Percentiles rank a stretch among this genome's conserved stretches.
Conservation (phyloP, 768 basidiomycete genomes). For the Mycena maculata region DNA sequence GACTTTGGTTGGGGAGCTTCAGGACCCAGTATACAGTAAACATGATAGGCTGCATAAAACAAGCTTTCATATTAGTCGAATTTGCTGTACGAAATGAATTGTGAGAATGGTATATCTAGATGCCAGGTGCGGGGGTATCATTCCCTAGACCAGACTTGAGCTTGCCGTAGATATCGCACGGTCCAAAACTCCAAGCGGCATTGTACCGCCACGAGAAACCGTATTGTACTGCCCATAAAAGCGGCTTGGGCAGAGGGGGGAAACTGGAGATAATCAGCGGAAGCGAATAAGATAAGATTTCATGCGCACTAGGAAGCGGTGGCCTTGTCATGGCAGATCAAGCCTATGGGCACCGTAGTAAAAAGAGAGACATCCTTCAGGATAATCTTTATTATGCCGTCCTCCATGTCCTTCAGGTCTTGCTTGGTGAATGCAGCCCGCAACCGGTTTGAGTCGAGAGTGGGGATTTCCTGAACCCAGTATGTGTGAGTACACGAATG, state of each 20-base stretch:
- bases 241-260: slow-evolving; percentile 41
- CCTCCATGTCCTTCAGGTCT: slow-evolving; percentile 41
- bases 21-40: too few relatives aligned
- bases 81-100: neutral
- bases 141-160: slow-evolving; percentile 30
- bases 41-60: too few relatives aligned
- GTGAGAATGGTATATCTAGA: neutral
- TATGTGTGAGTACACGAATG: neutral
- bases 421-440: slow-evolving; percentile 40
- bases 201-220: slow-evolving; percentile 41
- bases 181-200: slow-evolving; percentile 47
- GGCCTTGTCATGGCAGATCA: slow-evolving; percentile 39
- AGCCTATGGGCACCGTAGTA: slow-evolving; percentile 38
- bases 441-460: slow-evolving; percentile 39
- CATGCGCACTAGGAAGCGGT: slow-evolving; percentile 37
- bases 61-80: too few relatives aligned
- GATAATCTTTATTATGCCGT: slow-evolving; percentile 34
- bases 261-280: slow-evolving; percentile 27
- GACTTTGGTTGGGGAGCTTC: too few relatives aligned
- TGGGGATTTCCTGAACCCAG: slow-evolving; percentile 40
- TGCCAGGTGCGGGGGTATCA: neutral
- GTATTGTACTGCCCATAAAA: slow-evolving; percentile 39
- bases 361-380: slow-evolving; percentile 38
- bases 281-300: neutral
- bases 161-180: slow-evolving; percentile 42